These are phyloP conservation scores for Chenopodium quinoa DNA, from an alignment of 148 eudicot species.

Conservation along the genomic window DNA sequence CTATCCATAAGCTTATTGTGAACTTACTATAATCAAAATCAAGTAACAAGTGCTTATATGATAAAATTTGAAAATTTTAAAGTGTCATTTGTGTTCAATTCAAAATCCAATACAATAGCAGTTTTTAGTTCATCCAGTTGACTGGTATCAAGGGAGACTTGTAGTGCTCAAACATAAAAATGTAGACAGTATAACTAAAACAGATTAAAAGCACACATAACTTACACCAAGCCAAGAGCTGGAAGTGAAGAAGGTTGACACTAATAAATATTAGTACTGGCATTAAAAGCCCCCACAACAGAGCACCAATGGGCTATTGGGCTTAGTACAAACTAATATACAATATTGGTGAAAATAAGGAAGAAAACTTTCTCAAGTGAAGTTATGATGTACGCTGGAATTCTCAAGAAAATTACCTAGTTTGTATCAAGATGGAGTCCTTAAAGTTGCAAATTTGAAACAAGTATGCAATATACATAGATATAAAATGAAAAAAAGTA, in stretches of 20 bases:
- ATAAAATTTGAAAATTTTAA: neutral
- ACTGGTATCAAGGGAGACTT: neutral
- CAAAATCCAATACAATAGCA: neutral
- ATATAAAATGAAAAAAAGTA: too few species aligned
- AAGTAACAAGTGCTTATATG: neutral
- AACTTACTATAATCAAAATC: neutral
- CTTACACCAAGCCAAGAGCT: neutral
- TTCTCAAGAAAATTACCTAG: neutral
- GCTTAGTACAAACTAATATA: neutral
- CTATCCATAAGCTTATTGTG: conserved; percentile 2
- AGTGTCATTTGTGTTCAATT: neutral
- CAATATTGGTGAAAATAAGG: neutral
- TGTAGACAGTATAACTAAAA: neutral
- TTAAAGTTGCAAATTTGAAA: too few species aligned
- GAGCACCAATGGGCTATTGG: neutral
- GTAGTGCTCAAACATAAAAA: neutral
- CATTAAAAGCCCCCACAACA: neutral
- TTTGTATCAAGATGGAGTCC: too few species aligned
- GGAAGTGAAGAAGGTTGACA: neutral
- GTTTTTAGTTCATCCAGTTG: neutral
- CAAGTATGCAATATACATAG: too few species aligned
- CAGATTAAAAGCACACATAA: neutral
- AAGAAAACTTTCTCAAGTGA: neutral
- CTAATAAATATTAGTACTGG: neutral
- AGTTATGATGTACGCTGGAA: neutral